These are phyloP conservation scores for Coccinonectria pachysandricola DNA, from an alignment of 2,329 filamentous ascomycete genomes.

Conservation along the genomic window DNA sequence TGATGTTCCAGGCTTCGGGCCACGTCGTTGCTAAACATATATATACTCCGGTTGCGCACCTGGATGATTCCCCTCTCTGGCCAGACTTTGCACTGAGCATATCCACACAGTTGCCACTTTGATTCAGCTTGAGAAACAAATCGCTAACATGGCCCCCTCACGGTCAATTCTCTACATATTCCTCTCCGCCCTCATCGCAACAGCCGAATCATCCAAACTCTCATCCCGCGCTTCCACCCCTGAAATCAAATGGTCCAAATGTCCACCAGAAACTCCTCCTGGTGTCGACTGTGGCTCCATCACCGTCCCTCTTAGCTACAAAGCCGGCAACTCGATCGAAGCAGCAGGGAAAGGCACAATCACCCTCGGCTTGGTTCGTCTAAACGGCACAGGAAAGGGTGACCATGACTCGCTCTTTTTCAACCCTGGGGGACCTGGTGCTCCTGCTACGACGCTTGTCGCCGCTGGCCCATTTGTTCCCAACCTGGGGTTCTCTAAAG, in stretches of 20 bases:
- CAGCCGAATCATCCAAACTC: too few relatives aligned
- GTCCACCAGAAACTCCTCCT: constrained; percentile 1
- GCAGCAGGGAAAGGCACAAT: background rate
- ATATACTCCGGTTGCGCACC: too few relatives aligned
- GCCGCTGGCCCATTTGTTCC: constrained; percentile 2
- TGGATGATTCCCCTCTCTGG: too few relatives aligned
- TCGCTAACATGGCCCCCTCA: too few relatives aligned
- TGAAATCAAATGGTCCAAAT: background rate
- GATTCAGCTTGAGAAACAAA: too few relatives aligned
- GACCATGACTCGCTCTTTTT: constrained; percentile 8
- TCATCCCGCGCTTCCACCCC: too few relatives aligned
- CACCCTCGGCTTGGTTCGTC: constrained; percentile 1
- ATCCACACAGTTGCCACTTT: too few relatives aligned
- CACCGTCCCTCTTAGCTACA: constrained; percentile 10
- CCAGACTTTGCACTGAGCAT: too few relatives aligned
- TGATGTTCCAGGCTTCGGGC: too few relatives aligned
- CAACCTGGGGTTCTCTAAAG: constrained; percentile 5
- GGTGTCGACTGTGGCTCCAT: constrained; percentile 12
- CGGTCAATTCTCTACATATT: too few relatives aligned
- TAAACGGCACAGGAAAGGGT: constrained; percentile 1
- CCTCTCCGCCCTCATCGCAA: too few relatives aligned
- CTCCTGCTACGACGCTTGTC: constrained; percentile 1
- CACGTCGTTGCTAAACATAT: too few relatives aligned
- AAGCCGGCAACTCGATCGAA: constrained; percentile 7
- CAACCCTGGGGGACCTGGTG: constrained; percentile 15